phyloP scores from a whole-genome alignment of 2,329 filamentous ascomycete genomes.

The Fusarium sp. region DNA sequence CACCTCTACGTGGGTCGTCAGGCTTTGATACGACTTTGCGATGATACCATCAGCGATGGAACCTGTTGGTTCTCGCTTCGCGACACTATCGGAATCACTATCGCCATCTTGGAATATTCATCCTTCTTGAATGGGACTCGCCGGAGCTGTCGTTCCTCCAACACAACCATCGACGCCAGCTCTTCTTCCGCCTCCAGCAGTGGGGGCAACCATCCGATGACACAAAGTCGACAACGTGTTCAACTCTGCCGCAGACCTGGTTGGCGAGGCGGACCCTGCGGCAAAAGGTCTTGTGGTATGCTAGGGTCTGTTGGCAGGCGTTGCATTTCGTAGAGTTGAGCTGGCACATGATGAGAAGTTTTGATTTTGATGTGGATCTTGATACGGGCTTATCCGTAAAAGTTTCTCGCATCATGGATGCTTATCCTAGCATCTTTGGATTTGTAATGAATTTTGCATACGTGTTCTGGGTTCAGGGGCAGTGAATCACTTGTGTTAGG shows the following conservation, averaged over 20 bases:
- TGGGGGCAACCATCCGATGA: background rate
- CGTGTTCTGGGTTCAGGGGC: background rate
- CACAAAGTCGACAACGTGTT: background rate
- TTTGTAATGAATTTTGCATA: background rate
- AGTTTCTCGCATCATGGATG: background rate
- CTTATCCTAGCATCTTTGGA: background rate
- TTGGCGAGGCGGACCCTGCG: background rate
- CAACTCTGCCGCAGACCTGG: conserved; percentile 2
- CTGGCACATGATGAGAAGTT: conserved; percentile 3
- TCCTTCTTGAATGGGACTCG: background rate
- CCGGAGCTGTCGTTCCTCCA: conserved; percentile 7
- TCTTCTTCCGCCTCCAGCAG: conserved; percentile 8
- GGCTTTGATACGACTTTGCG: background rate
- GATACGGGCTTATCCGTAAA: background rate
- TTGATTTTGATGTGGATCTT: background rate
- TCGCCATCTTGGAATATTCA: background rate
- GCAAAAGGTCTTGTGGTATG: conserved; percentile 2
- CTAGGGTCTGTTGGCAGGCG: background rate
- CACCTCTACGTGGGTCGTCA: background rate
- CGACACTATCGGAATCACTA: background rate
- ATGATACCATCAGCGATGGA: background rate
- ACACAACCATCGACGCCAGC: background rate
- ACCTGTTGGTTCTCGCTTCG: background rate
- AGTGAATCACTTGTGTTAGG: background rate
- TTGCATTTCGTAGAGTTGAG: conserved; percentile 8